These are phyloP conservation scores for Fusarium drepaniforme DNA, from an alignment of 2,329 filamentous ascomycete genomes.

Conservation along the genomic window DNA sequence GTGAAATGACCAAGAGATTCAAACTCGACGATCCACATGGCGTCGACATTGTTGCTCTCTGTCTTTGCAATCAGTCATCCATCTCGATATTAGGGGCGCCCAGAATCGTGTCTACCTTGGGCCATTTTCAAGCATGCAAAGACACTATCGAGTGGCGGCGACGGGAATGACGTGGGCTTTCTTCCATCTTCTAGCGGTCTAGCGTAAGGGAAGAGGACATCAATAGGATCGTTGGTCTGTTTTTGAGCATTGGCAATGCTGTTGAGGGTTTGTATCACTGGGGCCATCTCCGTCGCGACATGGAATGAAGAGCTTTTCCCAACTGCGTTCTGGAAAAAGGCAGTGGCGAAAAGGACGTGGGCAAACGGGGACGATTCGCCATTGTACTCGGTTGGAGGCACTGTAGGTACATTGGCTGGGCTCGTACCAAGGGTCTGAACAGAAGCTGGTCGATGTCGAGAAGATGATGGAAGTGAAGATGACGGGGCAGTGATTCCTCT, in stretches of 20 bases:
- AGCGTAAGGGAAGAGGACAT: background rate
- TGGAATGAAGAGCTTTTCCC: conserved; percentile 23
- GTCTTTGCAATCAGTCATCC: background rate
- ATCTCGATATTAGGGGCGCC: background rate
- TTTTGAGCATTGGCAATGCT: background rate
- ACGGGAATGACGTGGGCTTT: background rate
- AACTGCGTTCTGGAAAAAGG: conserved; percentile 39
- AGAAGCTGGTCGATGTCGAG: background rate
- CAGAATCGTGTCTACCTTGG: background rate
- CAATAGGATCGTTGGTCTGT: background rate
- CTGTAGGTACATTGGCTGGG: background rate
- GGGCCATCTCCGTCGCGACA: conserved; percentile 35
- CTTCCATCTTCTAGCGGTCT: background rate
- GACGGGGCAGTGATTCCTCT: background rate
- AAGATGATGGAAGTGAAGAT: background rate
- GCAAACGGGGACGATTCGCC: conserved; percentile 2
- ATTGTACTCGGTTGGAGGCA: background rate
- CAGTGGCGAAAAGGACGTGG: conserved; percentile 38
- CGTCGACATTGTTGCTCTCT: background rate
- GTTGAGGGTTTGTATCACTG: background rate
- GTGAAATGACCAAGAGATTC: background rate
- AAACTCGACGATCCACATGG: background rate
- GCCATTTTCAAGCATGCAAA: background rate
- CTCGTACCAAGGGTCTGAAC: background rate
- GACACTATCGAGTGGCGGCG: background rate